phyloP scores from a whole-genome alignment of 371 early-diverging fungal species.

The Actinomortierella ambigua region DNA sequence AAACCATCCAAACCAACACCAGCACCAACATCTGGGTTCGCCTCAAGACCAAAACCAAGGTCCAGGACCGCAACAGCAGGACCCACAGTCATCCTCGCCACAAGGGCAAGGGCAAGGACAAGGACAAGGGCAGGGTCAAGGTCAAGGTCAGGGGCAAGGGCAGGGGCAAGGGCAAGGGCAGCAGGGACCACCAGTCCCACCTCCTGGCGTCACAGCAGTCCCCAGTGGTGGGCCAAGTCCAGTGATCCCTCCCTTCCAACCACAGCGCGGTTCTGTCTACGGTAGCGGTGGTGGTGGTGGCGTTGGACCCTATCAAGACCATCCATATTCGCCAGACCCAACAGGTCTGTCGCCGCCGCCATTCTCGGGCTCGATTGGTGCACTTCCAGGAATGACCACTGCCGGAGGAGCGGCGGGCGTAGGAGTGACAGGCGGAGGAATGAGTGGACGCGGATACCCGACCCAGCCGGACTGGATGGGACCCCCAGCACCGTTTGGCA shows the following conservation, averaged over 20 bases:
- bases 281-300: not conserved
- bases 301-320: conserved; percentile 16
- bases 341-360: conserved; percentile 8
- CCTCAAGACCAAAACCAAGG: not conserved
- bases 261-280: too few species aligned
- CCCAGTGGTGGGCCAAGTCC: too few species aligned
- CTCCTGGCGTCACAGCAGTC: too few species aligned
- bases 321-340: conserved; percentile 13
- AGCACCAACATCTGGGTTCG: conserved; percentile 1
- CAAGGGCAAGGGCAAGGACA: not conserved
- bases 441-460: conserved; percentile 19
- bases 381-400: conserved; percentile 4
- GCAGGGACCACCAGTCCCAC: too few species aligned
- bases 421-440: conserved; percentile 4
- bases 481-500: conserved; percentile 25
- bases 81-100: not conserved
- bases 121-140: not conserved
- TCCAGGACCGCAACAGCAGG: not conserved
- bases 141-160: too few species aligned
- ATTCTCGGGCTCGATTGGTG: not conserved
- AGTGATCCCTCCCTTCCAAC: too few species aligned
- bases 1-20: conserved; percentile 6
- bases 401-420: conserved; percentile 7
- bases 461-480: conserved; percentile 37
- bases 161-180: too few species aligned